Percentiles rank a stretch among this genome's conserved stretches.
These are phyloP conservation scores for Pontederia paniculata DNA, from an alignment of 176 grass and related monocot species.

Conservation along the genomic window DNA sequence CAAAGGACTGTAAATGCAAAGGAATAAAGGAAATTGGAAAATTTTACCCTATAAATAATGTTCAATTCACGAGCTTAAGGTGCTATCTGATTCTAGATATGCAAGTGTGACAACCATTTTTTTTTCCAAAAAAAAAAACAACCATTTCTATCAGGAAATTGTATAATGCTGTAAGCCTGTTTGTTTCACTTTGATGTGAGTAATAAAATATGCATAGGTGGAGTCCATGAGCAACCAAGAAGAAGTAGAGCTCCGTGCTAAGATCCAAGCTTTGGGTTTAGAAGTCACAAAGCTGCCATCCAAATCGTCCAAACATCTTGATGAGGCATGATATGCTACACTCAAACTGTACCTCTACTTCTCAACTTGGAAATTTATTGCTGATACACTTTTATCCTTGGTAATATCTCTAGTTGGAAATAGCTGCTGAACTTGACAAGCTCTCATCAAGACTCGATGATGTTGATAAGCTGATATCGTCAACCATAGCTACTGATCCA, in stretches of 20 bases:
- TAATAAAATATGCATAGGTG: constrained; percentile 37
- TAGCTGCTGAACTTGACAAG: constrained; percentile 75
- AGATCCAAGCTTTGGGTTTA: constrained; percentile 75
- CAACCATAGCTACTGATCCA: constrained; percentile 66
- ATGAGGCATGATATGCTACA: constrained; percentile 33
- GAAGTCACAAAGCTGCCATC: constrained; percentile 72
- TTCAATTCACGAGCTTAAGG: too few relatives aligned
- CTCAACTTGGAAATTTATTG: background rate
- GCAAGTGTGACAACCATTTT: too few relatives aligned
- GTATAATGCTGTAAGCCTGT: background rate
- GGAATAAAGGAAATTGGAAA: too few relatives aligned
- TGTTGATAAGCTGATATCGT: constrained; percentile 93
- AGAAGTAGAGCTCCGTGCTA: constrained; percentile 80
- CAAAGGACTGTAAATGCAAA: too few relatives aligned
- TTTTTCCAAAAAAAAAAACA: too few relatives aligned
- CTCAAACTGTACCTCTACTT: background rate
- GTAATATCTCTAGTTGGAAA: constrained; percentile 43
- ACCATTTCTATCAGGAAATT: background rate
- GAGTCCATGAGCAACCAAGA: constrained; percentile 93
- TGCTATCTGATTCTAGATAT: too few relatives aligned
- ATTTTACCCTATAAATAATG: too few relatives aligned
- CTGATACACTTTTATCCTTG: background rate
- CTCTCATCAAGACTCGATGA: constrained; percentile 65
- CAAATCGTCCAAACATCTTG: constrained; percentile 39
- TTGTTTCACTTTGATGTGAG: background rate